Evolutionary conservation across 768 basidiomycete species (phyloP).

Genomic region (Suillus alpinus): DNA sequence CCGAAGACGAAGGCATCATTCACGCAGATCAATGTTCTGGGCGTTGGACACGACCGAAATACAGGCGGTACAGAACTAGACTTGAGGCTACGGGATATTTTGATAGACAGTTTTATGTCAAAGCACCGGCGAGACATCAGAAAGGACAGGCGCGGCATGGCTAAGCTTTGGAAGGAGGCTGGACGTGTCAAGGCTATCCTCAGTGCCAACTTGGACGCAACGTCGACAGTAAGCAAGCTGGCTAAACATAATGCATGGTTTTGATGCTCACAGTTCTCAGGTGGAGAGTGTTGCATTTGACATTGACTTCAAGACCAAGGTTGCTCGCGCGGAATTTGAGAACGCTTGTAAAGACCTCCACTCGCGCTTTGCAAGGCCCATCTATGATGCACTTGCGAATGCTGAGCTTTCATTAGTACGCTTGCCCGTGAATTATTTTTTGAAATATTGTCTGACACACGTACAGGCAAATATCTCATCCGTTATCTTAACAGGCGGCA

Average conservation of each 20-base stretch:
- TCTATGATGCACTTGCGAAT: constrained; percentile 65
- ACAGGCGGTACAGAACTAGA: constrained; percentile 86
- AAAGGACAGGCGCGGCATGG: constrained; percentile 80
- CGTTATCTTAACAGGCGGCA: constrained; percentile 91
- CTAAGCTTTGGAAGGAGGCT: constrained; percentile 94
- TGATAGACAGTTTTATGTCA: constrained; percentile 70
- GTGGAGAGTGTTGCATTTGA: constrained; percentile 90
- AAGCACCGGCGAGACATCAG: constrained; percentile 69
- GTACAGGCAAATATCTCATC: constrained; percentile 78
- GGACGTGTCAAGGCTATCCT: constrained; percentile 86
- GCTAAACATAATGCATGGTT: neutral
- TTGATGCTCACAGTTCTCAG: constrained; percentile 32
- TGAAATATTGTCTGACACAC: neutral
- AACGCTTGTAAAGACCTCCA: constrained; percentile 64
- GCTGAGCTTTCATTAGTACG: constrained; percentile 65
- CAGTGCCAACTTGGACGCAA: constrained; percentile 86
- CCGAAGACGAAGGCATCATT: constrained; percentile 48
- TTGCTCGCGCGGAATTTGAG: constrained; percentile 82
- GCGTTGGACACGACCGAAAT: constrained; percentile 75
- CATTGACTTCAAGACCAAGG: constrained; percentile 80
- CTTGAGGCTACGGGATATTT: constrained; percentile 73
- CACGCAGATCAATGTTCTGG: constrained; percentile 75
- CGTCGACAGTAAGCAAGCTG: constrained; percentile 53
- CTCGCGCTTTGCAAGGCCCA: constrained; percentile 61
- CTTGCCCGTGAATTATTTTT: neutral